These are phyloP conservation scores for Gossypium longicalyx DNA, from an alignment of 345 rosid species.

Conservation along the genomic window DNA sequence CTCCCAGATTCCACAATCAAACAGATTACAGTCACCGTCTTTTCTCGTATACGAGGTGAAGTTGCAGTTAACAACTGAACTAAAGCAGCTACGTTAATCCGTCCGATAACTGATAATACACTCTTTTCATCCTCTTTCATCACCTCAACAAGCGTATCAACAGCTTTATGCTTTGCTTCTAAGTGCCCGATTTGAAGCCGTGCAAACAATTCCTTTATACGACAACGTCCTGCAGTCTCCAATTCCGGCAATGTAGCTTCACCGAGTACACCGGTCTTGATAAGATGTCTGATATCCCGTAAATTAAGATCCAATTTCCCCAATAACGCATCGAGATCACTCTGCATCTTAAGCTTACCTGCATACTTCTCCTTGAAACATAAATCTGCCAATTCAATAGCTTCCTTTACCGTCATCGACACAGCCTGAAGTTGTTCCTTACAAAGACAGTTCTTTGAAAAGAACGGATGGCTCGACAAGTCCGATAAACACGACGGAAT, in stretches of 20 bases:
- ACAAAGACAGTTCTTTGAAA: conserved; percentile 77
- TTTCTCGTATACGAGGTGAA: conserved; percentile 67
- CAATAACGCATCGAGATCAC: conserved; percentile 79
- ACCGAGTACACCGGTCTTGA: conserved; percentile 87
- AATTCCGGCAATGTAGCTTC: conserved; percentile 53
- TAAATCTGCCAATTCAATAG: conserved; percentile 47
- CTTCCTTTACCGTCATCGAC: conserved; percentile 49
- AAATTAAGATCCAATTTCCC: conserved; percentile 78
- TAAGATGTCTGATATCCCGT: conserved; percentile 69
- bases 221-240: conserved; percentile 37
- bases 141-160: conserved; percentile 58
- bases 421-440: conserved; percentile 82
- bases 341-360: conserved; percentile 92
- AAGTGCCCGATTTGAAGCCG: conserved; percentile 92
- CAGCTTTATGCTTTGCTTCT: conserved; percentile 88
- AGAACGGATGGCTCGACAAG: conserved; percentile 88
- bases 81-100: conserved; percentile 71
- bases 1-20: conserved; percentile 75
- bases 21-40: conserved; percentile 61
- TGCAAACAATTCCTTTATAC: conserved; percentile 68
- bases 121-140: conserved; percentile 86
- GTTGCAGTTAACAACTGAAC: conserved; percentile 73
- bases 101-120: conserved; percentile 50
- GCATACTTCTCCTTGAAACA: conserved; percentile 62
- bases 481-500: conserved; percentile 68